Evolutionary conservation across 2,329 filamentous ascomycete genomes (phyloP), one percentile per base, ranked within the genome.

Genomic region (Dendryphion nanum): DNA sequence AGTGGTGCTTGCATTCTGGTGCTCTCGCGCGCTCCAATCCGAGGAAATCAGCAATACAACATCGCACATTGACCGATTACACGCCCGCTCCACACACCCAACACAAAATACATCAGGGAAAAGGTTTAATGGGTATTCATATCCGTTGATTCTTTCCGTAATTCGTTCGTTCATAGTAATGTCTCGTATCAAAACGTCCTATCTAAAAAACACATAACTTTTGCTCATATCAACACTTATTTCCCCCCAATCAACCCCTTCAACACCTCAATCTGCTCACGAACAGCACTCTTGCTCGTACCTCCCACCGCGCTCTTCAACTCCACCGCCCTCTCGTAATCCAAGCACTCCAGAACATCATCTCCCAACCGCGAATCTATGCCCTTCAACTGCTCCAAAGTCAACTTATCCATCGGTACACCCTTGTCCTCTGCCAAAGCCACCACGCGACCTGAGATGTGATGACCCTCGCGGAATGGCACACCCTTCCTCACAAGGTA

Each of bases 321-420:
- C 75, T 95, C 89, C 5, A 95, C 87, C 43, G 83, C 87, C 47
- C 79, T 79, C 68, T 94, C 83, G 57, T 93, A 95, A 67, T 94
- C 78, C 59, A 95, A 86, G 18, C 79, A 79, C 33, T 79, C 71
- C 32, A 77, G 66, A 28, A 94, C 79, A 60, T 93, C 87, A 41
- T 82, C 75, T 19, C 78, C 82, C 47, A 94, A 86, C 35, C 85
- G 75, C 1, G 66, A 55, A 48, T 91, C 85, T 3, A 94, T 77
- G 4, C 66, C 73, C 69, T 85, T 74, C 36, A 90, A 68, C 56
- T 89, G 78, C 62, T 82, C 76, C 30, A 82, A 69, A 0, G 73
- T 77, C 29, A 90, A 71, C 57, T 85, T 71, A 56, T 88, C 81
- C 79, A 89, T 89, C 6, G 82, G 77, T 4, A 77, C 77, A 19